phyloP scores from a whole-genome alignment of 2,329 filamentous ascomycete genomes.

The Teratosphaeria pseudoeucalypti region DNA sequence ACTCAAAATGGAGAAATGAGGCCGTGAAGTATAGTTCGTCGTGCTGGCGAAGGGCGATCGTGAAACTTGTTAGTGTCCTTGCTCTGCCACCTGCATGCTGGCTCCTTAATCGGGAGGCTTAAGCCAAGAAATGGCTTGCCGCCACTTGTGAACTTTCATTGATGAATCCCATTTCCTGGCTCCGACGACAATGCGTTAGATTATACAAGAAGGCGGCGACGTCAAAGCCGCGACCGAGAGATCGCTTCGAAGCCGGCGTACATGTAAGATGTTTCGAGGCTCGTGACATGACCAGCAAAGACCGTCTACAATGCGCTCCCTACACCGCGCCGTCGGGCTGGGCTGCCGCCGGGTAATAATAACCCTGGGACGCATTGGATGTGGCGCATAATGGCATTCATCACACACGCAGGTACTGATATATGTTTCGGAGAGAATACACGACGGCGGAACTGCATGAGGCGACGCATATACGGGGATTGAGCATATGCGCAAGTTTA shows the following conservation, averaged over 20 bases:
- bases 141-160: background rate
- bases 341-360: too few species aligned
- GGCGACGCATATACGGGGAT: background rate
- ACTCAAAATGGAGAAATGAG: background rate
- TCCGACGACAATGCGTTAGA: background rate
- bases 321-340: too few species aligned
- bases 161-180: background rate
- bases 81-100: background rate
- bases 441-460: background rate
- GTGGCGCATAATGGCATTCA: background rate
- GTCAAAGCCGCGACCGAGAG: background rate
- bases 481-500: background rate
- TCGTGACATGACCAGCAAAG: background rate
- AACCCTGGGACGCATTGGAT: background rate
- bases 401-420: background rate
- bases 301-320: too few species aligned
- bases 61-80: background rate
- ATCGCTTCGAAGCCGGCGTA: background rate
- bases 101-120: background rate
- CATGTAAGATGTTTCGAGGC: background rate
- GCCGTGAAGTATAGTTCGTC: background rate
- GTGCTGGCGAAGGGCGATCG: background rate
- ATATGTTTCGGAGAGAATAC: background rate
- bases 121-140: background rate
- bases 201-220: background rate